Evolutionary conservation across 345 rosid species (phyloP).

Genomic region (Eucalyptus sp.): DNA sequence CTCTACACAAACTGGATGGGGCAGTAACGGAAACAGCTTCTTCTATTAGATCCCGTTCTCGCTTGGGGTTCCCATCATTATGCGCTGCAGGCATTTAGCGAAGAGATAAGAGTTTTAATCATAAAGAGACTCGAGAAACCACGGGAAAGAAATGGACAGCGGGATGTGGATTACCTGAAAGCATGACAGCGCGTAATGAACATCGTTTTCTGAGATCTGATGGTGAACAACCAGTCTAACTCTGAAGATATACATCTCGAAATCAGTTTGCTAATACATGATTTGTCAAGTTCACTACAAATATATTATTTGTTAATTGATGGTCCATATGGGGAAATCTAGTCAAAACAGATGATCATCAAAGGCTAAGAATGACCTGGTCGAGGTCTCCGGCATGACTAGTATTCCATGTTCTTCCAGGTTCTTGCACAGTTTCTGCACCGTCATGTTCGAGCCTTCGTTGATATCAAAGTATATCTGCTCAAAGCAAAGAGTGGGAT

Average conservation of each 20-base stretch:
- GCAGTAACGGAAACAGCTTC: background rate
- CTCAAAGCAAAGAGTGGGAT: background rate
- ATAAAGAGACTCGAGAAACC: background rate
- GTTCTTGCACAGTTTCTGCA: conserved; percentile 41
- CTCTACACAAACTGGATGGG: background rate
- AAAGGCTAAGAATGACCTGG: conserved; percentile 26
- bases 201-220: conserved; percentile 70
- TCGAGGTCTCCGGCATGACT: conserved; percentile 39
- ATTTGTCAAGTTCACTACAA: background rate
- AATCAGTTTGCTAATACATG: background rate
- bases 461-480: conserved; percentile 57
- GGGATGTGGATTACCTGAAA: conserved; percentile 32
- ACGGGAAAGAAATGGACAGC: background rate
- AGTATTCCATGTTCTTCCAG: conserved; percentile 64
- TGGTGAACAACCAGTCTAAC: conserved; percentile 75
- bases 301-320: background rate
- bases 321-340: background rate
- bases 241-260: conserved; percentile 15
- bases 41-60: conserved; percentile 17
- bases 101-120: background rate
- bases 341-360: background rate
- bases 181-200: conserved; percentile 55
- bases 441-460: conserved; percentile 36
- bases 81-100: conserved; percentile 22
- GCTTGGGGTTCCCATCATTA: conserved; percentile 8